Evolutionary conservation across 1,139 yeast species (phyloP), one percentile per base, ranked within the genome.

Genomic region (Kodamaea plutei): DNA sequence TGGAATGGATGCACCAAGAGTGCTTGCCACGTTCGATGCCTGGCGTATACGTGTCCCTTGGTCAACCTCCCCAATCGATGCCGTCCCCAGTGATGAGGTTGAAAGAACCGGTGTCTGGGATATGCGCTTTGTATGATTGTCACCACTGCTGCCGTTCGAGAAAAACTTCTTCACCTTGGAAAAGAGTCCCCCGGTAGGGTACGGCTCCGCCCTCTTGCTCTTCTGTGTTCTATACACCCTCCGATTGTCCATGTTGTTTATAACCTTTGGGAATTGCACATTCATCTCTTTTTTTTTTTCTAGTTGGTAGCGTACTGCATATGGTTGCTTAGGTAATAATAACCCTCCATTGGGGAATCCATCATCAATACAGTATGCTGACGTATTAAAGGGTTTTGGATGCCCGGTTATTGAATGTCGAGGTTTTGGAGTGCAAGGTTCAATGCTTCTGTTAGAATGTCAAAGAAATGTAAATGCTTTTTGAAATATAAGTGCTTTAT

Each of bases 181-280:
- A 24, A 64, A 45, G 21, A 65, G 46, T 3, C 58, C 58, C 9
- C 50, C 45, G 22, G 46, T 44, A 3, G 54, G 45, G 33, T 52
- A 48, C 9, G 61, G 58, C 47, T 31, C 52, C 43, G 18, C 48
- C 42, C 38, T 51, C 50, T 20, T 54, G 56, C 20, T n/a, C 31
- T 49, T 49, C 34, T 58, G 56, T 2, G 59, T 50, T 35, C 55
- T 54, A 33, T 57, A 57, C 19, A 65, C 62, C 41, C 61, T 54
- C 46, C 71, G 57, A 41, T 64, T 66, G 46, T 67, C 73, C 73
- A 67, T 66, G 23, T 21, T 21, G 4, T 21, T 9, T 9, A 15
- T 10, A 11, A n/a, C 25, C 19, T 9, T 10, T 25, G 21, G 14
- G 13, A 10, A 13, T 19, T 12, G 13, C 26, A 24, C 20, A 17